These are phyloP conservation scores for Phialophora tarda DNA, from an alignment of 2,329 filamentous ascomycete genomes.

Conservation along the genomic window DNA sequence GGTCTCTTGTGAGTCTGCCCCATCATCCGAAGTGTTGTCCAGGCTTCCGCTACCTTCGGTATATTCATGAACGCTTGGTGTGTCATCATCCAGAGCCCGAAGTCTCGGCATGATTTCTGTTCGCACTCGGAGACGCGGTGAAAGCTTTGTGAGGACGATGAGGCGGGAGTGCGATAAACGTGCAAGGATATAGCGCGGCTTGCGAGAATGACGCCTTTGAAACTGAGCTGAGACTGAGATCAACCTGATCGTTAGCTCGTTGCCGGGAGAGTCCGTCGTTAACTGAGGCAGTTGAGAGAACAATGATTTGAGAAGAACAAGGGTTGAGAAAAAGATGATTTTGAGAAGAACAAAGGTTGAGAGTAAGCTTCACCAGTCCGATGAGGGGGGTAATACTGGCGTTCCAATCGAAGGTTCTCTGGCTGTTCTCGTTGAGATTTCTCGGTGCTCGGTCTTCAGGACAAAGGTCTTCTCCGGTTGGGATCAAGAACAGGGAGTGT, in stretches of 20 bases:
- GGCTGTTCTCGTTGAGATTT: background rate
- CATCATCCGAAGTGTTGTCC: background rate
- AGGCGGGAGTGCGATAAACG: background rate
- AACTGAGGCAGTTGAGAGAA: background rate
- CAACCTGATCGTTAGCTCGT: background rate
- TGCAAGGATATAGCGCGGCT: background rate
- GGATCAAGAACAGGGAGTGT: background rate
- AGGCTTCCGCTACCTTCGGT: background rate
- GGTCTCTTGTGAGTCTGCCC: background rate
- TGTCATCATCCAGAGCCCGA: background rate
- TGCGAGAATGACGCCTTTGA: background rate
- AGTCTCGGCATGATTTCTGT: background rate
- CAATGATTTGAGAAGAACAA: background rate
- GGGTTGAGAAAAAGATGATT: background rate
- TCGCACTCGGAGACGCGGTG: background rate
- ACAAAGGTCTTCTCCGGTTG: background rate
- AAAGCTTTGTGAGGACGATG: background rate
- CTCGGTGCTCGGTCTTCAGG: background rate
- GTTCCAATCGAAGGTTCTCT: background rate
- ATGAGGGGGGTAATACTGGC: background rate
- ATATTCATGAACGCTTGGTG: background rate
- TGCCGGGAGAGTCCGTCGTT: background rate
- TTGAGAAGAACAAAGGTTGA: background rate
- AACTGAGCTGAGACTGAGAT: background rate
- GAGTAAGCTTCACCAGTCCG: background rate